Evolutionary conservation across 495 filamentous ascomycete genomes (phyloP), one percentile per base, ranked within the genome.

Genomic region (Lophiostoma macrostomum): DNA sequence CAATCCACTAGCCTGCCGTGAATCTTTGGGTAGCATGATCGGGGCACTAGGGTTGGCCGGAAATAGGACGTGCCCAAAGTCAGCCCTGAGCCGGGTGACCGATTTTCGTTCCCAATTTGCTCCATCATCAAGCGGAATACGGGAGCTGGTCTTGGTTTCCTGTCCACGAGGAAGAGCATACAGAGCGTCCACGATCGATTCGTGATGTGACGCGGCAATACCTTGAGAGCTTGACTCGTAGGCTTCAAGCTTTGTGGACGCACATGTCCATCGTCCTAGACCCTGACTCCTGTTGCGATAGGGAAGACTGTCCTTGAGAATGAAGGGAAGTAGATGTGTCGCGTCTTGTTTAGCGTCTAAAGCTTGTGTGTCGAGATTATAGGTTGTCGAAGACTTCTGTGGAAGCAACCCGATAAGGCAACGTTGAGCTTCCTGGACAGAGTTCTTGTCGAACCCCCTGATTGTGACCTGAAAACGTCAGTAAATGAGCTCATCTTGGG

Each of bases 391-490:
- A 0, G 34, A 3, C 4, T 55, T 16, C n/a, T 57, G 12, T 4
- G 47, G 46, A 16, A 62, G 53, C 35, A 62, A 20, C 23, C 24
- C 29, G 5, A 62, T 22, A 6, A 62, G 34, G 16, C 35, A 40
- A 11, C 60, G 60, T 22, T 45, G n/a, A n/a, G 60, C 60, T 24
- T 63, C 60, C 8, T 41, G 35, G 3, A 50, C 43, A 4, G 44
- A 28, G n/a, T 1, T 12, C 28, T 58, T 54, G 34, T 36, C 23
- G 4, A 45, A 14, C 10, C 41, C 60, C 22, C 60, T 42, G 10
- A 63, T 54, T 19, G 49, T 16, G 5, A 62, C 6, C 53, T 57
- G 29, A 5, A 5, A 19, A 27, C 8, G 18, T 55, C 28, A 55
- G 44, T 34, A 3, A 18, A 11, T 32, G 12, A 14, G 18, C 20